Evolutionary conservation across 257 asterid genomes (phyloP), one percentile per base, ranked within the genome.

Genomic region (Lithospermum erythrorhizon): DNA sequence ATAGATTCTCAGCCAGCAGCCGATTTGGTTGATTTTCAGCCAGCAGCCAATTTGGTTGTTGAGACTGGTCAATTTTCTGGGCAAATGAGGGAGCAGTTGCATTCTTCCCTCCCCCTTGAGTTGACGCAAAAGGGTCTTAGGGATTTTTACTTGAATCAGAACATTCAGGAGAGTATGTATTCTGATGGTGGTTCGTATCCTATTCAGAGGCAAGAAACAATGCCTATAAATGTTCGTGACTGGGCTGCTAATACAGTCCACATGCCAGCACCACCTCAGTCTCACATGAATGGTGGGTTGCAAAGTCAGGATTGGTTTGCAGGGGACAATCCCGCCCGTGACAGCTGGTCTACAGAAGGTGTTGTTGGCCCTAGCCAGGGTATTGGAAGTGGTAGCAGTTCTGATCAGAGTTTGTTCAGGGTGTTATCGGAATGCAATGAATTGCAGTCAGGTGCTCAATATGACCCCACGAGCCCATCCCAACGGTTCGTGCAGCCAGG

Each of bases 401-500:
- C 83, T 3, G 98, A 90, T 59, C 91, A 88, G 72, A 82, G 84
- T 60, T 66, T 90, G 68, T 90, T 70, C 69, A 82, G 91, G 61
- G 94, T 90, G 64, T 67, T 90, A 57, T 79, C 95, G 0, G 96
- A 83, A 73, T 90, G 95, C 62, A 74, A 71, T 49, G 84, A 76
- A 61, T 69, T 83, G 48, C 72, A 75, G 21, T 79, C 84, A 17
- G 76, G 76, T 63, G 72, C 64, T 55, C 57, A 80, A 54, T 73
- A 75, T 65, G 79, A 71, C 66, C 65, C 83, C 15, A 45, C 79
- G 70, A 73, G 80, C 20, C 24, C 83, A 41, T 24, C 78, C 2
- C 85, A 68, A 24, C 75, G 78, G 53, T 76, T 73, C 55, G 64
- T 76, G 63, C 84, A 78, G 67, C 58, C 83, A 6, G 87, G 87